These are phyloP conservation scores for Neophaeococcomyces mojaviensis DNA, from an alignment of 2,329 filamentous ascomycete genomes.

Conservation along the genomic window DNA sequence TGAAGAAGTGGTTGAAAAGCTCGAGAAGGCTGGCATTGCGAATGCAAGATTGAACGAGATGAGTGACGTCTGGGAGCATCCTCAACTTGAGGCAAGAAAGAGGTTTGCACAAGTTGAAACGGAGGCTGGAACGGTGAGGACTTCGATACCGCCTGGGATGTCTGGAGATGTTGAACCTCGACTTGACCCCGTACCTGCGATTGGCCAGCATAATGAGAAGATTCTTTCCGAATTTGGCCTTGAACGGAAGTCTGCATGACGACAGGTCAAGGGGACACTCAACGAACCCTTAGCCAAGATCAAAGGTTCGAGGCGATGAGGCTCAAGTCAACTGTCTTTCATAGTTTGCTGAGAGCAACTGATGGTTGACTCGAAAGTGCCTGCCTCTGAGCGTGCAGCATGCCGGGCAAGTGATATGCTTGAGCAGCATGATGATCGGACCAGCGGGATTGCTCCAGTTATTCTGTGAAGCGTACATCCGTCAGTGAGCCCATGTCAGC, in stretches of 20 bases:
- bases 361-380: too few relatives aligned
- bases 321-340: too few relatives aligned
- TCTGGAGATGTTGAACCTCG: slow-evolving; percentile 27
- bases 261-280: slow-evolving; percentile 1
- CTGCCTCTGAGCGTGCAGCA: too few relatives aligned
- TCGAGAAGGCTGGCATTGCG: slow-evolving; percentile 46
- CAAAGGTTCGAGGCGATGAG: too few relatives aligned
- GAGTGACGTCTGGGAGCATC: slow-evolving; percentile 48
- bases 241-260: background rate
- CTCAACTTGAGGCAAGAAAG: slow-evolving; percentile 43
- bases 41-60: slow-evolving; percentile 51
- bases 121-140: slow-evolving; percentile 39
- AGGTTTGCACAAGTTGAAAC: slow-evolving; percentile 47
- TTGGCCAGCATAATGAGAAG: slow-evolving; percentile 45
- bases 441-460: too few relatives aligned
- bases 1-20: slow-evolving; percentile 33
- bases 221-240: slow-evolving; percentile 39
- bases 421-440: too few relatives aligned
- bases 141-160: slow-evolving; percentile 45
- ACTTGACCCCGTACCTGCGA: slow-evolving; percentile 40
- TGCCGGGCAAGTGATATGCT: too few relatives aligned
- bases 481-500: too few relatives aligned
- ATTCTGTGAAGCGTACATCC: too few relatives aligned
- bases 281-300: background rate
- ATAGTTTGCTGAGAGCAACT: too few relatives aligned